phyloP scores from a whole-genome alignment of 352 stramenopile genomes.

The Phytopythium cucurbitacearum region DNA sequence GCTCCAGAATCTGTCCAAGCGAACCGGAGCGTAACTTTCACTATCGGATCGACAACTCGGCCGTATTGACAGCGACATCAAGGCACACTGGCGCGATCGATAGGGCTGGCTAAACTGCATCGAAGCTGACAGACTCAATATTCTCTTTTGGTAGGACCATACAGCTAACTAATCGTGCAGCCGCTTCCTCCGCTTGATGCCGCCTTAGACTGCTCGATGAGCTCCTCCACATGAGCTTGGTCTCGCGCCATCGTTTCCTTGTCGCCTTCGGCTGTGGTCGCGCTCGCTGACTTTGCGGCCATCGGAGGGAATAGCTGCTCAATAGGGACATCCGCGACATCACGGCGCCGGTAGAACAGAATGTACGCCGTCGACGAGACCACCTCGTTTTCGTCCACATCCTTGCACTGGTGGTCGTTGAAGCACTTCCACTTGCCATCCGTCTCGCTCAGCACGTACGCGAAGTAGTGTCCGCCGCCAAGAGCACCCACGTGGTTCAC shows the following conservation, averaged over 20 bases:
- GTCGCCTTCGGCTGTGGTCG: slow-evolving; percentile 15
- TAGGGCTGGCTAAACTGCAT: too few species aligned
- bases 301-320: slow-evolving; percentile 76
- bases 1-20: slow-evolving; percentile 46
- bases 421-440: slow-evolving; percentile 97
- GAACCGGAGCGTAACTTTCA: slow-evolving; percentile 10
- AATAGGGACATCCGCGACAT: slow-evolving; percentile 59
- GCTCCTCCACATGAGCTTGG: slow-evolving; percentile 60
- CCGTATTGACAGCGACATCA: too few species aligned
- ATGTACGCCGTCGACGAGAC: slow-evolving; percentile 88
- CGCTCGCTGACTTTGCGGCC: slow-evolving; percentile 17
- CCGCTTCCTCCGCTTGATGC: slow-evolving; percentile 31
- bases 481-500: slow-evolving; percentile 97
- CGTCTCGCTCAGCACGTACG: slow-evolving; percentile 74
- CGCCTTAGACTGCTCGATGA: slow-evolving; percentile 64
- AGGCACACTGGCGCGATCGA: too few species aligned
- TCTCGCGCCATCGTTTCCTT: slow-evolving; percentile 38
- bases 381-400: slow-evolving; percentile 85
- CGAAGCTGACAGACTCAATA: too few species aligned
- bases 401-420: slow-evolving; percentile 93
- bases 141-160: neutral
- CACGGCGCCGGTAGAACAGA: slow-evolving; percentile 85
- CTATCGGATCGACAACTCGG: too few species aligned
- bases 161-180: slow-evolving; percentile 50
- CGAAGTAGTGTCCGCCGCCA: slow-evolving; percentile 94